phyloP scores from a whole-genome alignment of 441 rosid genomes.

The Euphorbia schlechtendalii region DNA sequence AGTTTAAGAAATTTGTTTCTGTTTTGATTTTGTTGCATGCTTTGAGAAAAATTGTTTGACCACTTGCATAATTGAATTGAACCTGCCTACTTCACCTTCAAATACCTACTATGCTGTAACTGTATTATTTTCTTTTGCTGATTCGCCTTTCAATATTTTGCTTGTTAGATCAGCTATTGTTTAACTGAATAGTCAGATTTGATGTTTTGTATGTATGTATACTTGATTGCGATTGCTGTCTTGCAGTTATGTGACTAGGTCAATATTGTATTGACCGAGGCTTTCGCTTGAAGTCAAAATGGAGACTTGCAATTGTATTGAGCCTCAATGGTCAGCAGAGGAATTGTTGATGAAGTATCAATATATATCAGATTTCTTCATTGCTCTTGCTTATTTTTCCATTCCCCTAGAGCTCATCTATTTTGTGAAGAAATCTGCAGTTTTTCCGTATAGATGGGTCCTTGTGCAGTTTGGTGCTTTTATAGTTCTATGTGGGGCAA shows the following conservation, averaged over 20 bases:
- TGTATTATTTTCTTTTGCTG: not conserved
- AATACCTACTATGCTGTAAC: no score
- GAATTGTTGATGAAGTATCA: slow-evolving; percentile 90
- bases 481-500: slow-evolving; percentile 95
- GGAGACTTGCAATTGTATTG: slow-evolving; percentile 87
- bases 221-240: not conserved
- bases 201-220: not conserved
- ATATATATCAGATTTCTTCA: slow-evolving; percentile 93
- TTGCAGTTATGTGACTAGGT: slow-evolving; percentile 36
- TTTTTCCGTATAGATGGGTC: slow-evolving; percentile 98
- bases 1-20: not conserved
- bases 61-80: not conserved
- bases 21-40: not conserved
- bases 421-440: slow-evolving; percentile 92
- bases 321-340: slow-evolving; percentile 88
- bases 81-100: not conserved
- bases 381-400: slow-evolving; percentile 91
- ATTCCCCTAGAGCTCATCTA: slow-evolving; percentile 92
- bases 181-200: not conserved
- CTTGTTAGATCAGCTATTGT: not conserved
- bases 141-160: not conserved
- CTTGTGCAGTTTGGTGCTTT: slow-evolving; percentile 99
- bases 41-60: not conserved
- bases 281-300: slow-evolving; percentile 23
- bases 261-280: slow-evolving; percentile 15